Evolutionary conservation across 2,329 filamentous ascomycete genomes (phyloP).

Genomic region (Aspergillus quadricinctus): DNA sequence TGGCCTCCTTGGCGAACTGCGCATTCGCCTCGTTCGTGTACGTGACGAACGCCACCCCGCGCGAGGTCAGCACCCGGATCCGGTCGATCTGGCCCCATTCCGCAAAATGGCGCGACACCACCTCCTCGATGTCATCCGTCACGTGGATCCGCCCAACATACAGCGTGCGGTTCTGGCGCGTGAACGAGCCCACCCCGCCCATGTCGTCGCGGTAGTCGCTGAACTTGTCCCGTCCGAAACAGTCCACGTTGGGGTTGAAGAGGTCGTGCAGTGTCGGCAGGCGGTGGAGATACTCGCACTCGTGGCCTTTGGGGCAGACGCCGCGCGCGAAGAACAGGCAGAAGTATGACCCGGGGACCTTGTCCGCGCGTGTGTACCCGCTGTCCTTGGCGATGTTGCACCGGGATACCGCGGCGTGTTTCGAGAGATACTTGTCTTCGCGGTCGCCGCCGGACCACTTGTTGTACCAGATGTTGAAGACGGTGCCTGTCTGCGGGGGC

Average conservation of each 20-base stretch:
- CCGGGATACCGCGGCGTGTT: slow-evolving; percentile 75
- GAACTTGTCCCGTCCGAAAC: slow-evolving; percentile 90
- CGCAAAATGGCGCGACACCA: slow-evolving; percentile 89
- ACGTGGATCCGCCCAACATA: slow-evolving; percentile 94
- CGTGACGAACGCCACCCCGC: slow-evolving; percentile 92
- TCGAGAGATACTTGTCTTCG: slow-evolving; percentile 82
- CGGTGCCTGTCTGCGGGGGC: slow-evolving; percentile 86
- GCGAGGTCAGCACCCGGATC: slow-evolving; percentile 76
- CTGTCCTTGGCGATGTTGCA: slow-evolving; percentile 80
- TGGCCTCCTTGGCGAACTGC: slow-evolving; percentile 89
- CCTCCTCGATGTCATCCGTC: slow-evolving; percentile 93
- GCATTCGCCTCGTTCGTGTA: slow-evolving; percentile 87
- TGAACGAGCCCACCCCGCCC: slow-evolving; percentile 92
- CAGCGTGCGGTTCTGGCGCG: slow-evolving; percentile 87
- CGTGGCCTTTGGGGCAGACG: slow-evolving; percentile 67
- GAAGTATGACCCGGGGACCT: slow-evolving; percentile 76
- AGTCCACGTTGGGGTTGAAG: slow-evolving; percentile 91
- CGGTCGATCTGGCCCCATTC: slow-evolving; percentile 95
- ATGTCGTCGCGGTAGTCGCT: slow-evolving; percentile 94
- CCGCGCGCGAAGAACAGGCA: slow-evolving; percentile 90
- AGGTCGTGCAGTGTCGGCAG: slow-evolving; percentile 82
- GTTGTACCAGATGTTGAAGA: slow-evolving; percentile 99
- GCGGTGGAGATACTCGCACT: slow-evolving; percentile 91
- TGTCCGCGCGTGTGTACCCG: slow-evolving; percentile 75
- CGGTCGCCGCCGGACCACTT: slow-evolving; percentile 96